Conservation (phyloP, 352 stramenopile species). For the Stramenopiles sp. region DNA sequence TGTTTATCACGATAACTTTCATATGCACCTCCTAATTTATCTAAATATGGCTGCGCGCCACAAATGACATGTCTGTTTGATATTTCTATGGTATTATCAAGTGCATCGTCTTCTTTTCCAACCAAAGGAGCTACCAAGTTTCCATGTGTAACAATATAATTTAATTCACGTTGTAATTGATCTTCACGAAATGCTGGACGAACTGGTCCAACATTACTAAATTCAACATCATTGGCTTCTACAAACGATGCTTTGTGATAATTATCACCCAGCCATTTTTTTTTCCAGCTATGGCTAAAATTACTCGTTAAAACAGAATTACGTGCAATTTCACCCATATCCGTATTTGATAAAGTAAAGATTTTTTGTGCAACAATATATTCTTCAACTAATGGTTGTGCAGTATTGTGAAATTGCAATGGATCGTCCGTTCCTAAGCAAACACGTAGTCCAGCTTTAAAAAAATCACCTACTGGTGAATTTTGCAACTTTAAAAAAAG, state of each 20-base stretch:
- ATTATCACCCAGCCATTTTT: neutral
- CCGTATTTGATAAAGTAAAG: constrained; percentile 80
- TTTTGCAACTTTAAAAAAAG: constrained; percentile 81
- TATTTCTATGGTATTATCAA: neutral
- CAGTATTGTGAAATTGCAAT: constrained; percentile 93
- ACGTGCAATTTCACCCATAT: constrained; percentile 92
- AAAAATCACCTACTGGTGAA: constrained; percentile 78
- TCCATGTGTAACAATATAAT: neutral
- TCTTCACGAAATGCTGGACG: neutral
- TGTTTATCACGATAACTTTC: neutral
- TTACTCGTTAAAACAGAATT: constrained; percentile 91
- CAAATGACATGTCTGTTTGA: neutral
- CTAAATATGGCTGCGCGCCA: neutral
- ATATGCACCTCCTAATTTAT: neutral
- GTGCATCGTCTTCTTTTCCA: neutral
- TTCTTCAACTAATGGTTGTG: constrained; percentile 89
- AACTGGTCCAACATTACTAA: neutral
- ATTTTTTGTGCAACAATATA: constrained; percentile 69
- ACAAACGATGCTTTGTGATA: neutral
- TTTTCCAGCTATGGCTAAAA: constrained; percentile 29
- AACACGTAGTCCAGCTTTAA: constrained; percentile 85
- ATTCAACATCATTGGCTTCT: neutral
- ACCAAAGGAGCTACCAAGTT: too few species aligned
- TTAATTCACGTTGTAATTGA: neutral
- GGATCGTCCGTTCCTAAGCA: constrained; percentile 94